Conservation (phyloP, 306 rosid genomes). For the Echinosophora koreensis region DNA sequence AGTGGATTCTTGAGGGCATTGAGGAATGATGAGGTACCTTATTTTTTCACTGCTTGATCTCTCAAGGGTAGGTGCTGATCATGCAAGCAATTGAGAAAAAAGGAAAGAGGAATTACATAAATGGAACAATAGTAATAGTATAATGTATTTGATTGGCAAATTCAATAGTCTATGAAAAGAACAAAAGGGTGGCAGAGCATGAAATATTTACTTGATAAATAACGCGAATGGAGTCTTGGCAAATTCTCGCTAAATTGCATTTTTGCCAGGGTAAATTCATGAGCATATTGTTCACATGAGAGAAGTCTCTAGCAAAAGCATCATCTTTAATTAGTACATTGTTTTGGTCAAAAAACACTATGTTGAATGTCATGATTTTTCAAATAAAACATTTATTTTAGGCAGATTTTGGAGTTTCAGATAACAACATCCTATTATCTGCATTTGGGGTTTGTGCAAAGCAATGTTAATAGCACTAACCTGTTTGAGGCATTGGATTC, state of each 20-base stretch:
- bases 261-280: conserved; percentile 54
- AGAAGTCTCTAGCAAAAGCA: conserved; percentile 63
- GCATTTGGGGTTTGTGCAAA: conserved; percentile 2
- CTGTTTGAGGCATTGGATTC: conserved; percentile 72
- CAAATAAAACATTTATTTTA: background rate
- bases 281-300: conserved; percentile 64
- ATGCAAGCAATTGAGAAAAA: conserved; percentile 1
- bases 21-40: conserved; percentile 41
- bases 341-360: background rate
- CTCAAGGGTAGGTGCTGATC: conserved; percentile 43
- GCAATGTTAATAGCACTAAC: conserved; percentile 43
- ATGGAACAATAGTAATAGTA: background rate
- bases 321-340: background rate
- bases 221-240: conserved; percentile 61
- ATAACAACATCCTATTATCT: background rate
- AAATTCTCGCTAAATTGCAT: conserved; percentile 59
- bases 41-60: conserved; percentile 37
- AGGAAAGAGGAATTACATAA: conserved; percentile 9
- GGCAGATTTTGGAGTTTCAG: background rate
- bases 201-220: conserved; percentile 58
- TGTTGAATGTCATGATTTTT: background rate
- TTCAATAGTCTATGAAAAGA: conserved; percentile 2
- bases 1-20: background rate
- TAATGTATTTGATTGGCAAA: background rate
- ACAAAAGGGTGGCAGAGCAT: conserved; percentile 8